Base-by-base conservation (phyloP, 441 rosid species). In the Gossypium aridum region DNA sequence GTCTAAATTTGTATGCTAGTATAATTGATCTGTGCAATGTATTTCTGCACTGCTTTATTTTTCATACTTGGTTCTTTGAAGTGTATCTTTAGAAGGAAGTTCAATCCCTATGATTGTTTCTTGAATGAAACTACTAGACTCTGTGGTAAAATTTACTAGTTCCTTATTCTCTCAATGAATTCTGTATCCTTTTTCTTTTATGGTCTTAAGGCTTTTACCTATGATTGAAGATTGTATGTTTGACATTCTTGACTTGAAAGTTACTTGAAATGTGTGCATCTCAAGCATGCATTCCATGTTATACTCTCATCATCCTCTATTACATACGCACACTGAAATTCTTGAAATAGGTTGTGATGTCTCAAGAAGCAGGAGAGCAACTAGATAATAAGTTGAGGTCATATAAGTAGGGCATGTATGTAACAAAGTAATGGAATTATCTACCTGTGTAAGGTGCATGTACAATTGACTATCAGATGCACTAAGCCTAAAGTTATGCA, bases 371-470 rank as follows among this genome's bases (percentile, higher is more conserved):
- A 34, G 31, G 64, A 16, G 57, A 31, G 72, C 47, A n/a, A n/a
- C 60, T 7, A 3, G 72, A 68, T 45, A 22, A 23, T 67, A 67
- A 45, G 49, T 67, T 34, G 26, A 68, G 72, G 72, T 68, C 26
- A 49, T 12, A n/a, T 49, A 49, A 68, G 37, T 31, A 31, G 37
- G 37, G 37, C 1, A 5, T 1, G 0, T 31, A 31, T 31, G 37
- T 28, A 31, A 5, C 37, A 31, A 5, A 31, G 37, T 31, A 31
- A 19, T 49, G 51, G 71, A 70, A 17, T 37, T 20, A 7, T 34
- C 53, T 49, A 34, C 43, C 37, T 14, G 25, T 25, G 14, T n/a
- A 8, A n/a, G 16, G 39, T 72, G 53, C 64, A 71, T 55, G 25
- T 9, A 37, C 20, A 71, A 61, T 45, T 22, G 55, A 19, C 34